phyloP scores from a whole-genome alignment of 495 filamentous ascomycete genomes.

The Neurospora sp. region DNA sequence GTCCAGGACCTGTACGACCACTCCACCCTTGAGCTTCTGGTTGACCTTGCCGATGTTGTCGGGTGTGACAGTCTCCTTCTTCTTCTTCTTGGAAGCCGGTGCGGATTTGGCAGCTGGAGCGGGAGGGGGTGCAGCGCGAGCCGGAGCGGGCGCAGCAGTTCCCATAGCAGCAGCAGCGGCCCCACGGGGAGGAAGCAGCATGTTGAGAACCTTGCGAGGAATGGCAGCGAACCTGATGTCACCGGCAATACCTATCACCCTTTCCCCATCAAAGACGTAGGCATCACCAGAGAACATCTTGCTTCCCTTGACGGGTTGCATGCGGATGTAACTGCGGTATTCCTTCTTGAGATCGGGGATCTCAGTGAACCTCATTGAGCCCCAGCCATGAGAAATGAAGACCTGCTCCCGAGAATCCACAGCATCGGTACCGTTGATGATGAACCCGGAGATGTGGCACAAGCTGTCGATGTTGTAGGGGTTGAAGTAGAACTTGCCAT shows the following conservation, averaged over 20 bases:
- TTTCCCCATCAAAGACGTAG: slow-evolving; percentile 56
- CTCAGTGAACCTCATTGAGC: slow-evolving; percentile 59
- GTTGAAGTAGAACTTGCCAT: slow-evolving; percentile 54
- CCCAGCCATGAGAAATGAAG: slow-evolving; percentile 75
- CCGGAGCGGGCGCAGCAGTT: slow-evolving; percentile 1
- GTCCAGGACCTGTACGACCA: slow-evolving; percentile 41
- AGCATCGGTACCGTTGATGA: slow-evolving; percentile 67
- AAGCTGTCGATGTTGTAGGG: slow-evolving; percentile 68
- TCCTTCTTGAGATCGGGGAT: slow-evolving; percentile 51
- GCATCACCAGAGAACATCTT: slow-evolving; percentile 49
- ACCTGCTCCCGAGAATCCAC: slow-evolving; percentile 60
- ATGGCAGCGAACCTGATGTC: slow-evolving; percentile 56
- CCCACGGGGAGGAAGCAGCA: slow-evolving; percentile 50
- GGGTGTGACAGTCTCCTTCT: slow-evolving; percentile 30
- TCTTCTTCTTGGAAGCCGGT: slow-evolving; percentile 27
- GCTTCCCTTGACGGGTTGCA: slow-evolving; percentile 45
- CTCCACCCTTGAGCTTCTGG: slow-evolving; percentile 26
- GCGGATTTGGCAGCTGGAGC: slow-evolving; percentile 31
- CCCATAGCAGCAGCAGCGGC: slow-evolving; percentile 21
- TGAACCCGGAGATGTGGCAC: slow-evolving; percentile 64
- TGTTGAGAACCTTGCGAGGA: slow-evolving; percentile 56
- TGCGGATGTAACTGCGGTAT: slow-evolving; percentile 63
- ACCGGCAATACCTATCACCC: slow-evolving; percentile 42
- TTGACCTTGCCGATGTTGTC: slow-evolving; percentile 33
- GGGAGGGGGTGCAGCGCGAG: slow-evolving; percentile 19